Conservation (phyloP, 2,329 filamentous ascomycete genomes). For the Xylaria sp. region DNA sequence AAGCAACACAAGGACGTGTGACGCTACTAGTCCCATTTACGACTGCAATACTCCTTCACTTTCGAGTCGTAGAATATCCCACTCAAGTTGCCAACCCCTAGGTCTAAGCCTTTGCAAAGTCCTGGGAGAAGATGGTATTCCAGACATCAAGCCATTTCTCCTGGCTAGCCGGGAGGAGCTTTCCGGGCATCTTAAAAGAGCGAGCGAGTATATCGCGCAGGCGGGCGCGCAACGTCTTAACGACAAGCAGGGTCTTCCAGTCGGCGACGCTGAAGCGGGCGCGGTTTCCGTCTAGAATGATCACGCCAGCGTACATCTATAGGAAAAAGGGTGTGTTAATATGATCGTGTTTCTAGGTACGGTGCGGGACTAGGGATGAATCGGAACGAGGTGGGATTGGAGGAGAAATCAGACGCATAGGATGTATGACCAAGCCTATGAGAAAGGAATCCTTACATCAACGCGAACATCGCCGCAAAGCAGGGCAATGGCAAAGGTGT, state of each 20-base stretch:
- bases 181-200: slow-evolving; percentile 75
- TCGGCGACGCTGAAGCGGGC: slow-evolving; percentile 84
- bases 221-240: slow-evolving; percentile 81
- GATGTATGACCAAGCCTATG: background rate
- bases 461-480: slow-evolving; percentile 90
- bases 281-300: slow-evolving; percentile 88
- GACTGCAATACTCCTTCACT: background rate
- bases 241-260: slow-evolving; percentile 90
- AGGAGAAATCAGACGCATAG: background rate
- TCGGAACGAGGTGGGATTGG: background rate
- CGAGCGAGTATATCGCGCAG: slow-evolving; percentile 80
- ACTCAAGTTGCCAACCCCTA: background rate
- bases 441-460: slow-evolving; percentile 66
- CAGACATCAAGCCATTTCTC: slow-evolving; percentile 80
- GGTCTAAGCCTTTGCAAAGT: slow-evolving; percentile 44
- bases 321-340: slow-evolving; percentile 20
- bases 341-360: background rate
- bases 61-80: background rate
- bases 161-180: slow-evolving; percentile 72
- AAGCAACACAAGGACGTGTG: background rate
- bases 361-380: background rate
- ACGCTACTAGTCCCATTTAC: background rate
- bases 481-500: slow-evolving; percentile 84
- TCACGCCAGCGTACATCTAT: slow-evolving; percentile 85
- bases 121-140: slow-evolving; percentile 74